Conservation (phyloP, 345 rosid genomes). For the Arabis hirsuta region DNA sequence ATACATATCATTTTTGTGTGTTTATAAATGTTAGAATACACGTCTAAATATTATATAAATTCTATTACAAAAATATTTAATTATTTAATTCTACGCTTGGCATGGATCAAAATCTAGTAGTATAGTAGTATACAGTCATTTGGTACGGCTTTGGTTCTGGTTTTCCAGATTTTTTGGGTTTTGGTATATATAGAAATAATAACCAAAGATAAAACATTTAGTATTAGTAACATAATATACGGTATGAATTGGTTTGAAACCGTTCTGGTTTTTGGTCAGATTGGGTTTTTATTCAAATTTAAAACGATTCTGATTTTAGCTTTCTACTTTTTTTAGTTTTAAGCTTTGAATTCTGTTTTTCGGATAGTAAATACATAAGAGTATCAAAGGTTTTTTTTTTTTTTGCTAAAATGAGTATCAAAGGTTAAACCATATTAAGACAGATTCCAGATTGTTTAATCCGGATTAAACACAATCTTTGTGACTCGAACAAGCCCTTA, state of each 20-base stretch:
- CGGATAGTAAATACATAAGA: neutral
- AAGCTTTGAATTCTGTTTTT: neutral
- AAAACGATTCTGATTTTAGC: too few relatives aligned
- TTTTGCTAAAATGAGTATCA: too few relatives aligned
- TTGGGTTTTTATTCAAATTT: too few relatives aligned
- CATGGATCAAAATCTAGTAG: too few relatives aligned
- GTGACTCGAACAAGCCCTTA: neutral
- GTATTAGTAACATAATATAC: too few relatives aligned
- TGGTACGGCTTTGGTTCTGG: conserved; percentile 1
- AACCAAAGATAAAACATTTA: neutral
- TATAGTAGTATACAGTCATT: too few relatives aligned
- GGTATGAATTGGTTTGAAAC: neutral
- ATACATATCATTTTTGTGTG: too few relatives aligned
- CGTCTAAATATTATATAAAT: too few relatives aligned
- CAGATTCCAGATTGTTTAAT: neutral
- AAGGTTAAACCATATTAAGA: neutral
- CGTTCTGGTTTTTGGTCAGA: too few relatives aligned
- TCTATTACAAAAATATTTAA: too few relatives aligned
- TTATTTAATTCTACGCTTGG: too few relatives aligned
- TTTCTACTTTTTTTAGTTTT: neutral
- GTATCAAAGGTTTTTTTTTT: neutral
- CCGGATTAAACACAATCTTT: conserved; percentile 6
- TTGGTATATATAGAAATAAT: neutral
- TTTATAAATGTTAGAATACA: too few relatives aligned
- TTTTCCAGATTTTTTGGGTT: neutral